Evolutionary conservation across 129 eudicot species (phyloP).

Genomic region (Dittrichia graveolens): DNA sequence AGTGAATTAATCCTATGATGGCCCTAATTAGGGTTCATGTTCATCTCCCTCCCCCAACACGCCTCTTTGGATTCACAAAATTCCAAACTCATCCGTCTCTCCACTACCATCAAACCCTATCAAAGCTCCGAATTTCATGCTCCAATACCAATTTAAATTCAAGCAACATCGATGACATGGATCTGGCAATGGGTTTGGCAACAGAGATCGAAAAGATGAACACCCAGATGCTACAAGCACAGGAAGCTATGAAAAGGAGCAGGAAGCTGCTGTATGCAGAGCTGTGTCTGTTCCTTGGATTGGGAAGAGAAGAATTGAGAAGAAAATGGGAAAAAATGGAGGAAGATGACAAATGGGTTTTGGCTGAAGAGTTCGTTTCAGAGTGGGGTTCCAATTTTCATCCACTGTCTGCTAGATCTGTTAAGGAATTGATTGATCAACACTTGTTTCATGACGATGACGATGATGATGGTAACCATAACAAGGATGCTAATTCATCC

Average conservation of each 20-base stretch:
- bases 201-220: constrained; percentile 51
- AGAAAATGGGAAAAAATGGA: constrained; percentile 56
- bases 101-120: not conserved
- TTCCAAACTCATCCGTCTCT: constrained; percentile 29
- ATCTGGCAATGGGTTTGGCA: constrained; percentile 47
- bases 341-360: constrained; percentile 56
- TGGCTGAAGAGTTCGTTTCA: constrained; percentile 60
- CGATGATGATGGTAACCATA: not conserved
- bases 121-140: constrained; percentile 39
- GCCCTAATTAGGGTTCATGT: constrained; percentile 33
- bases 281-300: constrained; percentile 41
- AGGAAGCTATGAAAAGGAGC: constrained; percentile 64
- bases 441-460: constrained; percentile 32
- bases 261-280: constrained; percentile 53
- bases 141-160: not conserved
- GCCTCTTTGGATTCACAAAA: constrained; percentile 27
- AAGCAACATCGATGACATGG: constrained; percentile 39
- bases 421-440: constrained; percentile 66
- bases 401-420: constrained; percentile 73
- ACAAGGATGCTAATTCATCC: not conserved
- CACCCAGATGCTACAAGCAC: constrained; percentile 39
- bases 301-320: constrained; percentile 54
- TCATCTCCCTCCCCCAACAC: constrained; percentile 31
- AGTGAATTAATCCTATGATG: constrained; percentile 27
- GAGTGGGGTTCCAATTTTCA: constrained; percentile 72